Conservation (phyloP, 1,284 basidiomycete genomes). For the Trichosporon coremiiforme region DNA sequence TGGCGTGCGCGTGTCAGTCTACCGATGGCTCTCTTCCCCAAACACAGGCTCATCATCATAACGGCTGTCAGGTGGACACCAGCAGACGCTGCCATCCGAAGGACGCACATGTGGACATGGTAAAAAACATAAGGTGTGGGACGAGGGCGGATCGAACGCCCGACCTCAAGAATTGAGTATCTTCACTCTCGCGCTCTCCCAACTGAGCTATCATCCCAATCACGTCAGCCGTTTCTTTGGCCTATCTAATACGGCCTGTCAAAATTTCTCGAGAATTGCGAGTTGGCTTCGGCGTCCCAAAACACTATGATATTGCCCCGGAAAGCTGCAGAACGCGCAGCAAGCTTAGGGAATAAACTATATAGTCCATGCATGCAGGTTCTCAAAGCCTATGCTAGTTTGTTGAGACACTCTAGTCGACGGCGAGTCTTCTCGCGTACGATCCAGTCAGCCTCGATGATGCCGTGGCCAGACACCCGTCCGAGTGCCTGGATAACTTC, state of each 20-base stretch:
- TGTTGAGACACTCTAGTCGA: not conserved
- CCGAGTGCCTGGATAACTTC: not conserved
- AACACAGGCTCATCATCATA: no score
- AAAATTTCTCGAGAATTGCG: no score
- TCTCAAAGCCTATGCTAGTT: not conserved
- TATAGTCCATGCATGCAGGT: not conserved
- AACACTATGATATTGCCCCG: no score
- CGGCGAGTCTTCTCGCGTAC: conserved; percentile 11
- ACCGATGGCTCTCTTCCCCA: no score
- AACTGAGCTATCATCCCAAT: conserved; percentile 8
- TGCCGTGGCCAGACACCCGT: not conserved
- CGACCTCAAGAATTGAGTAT: conserved; percentile 13
- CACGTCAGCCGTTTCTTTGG: not conserved
- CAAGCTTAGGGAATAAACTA: no score
- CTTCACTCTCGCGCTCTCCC: conserved; percentile 8
- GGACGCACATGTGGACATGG: no score
- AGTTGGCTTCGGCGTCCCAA: no score
- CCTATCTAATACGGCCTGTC: not conserved
- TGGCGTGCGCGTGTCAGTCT: no score
- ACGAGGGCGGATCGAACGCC: conserved; percentile 12
- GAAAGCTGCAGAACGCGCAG: no score
- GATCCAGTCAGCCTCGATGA: not conserved
- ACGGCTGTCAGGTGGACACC: no score
- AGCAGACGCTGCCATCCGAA: no score
- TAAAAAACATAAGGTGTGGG: no score